phyloP scores from a whole-genome alignment of 2,329 filamentous ascomycete genomes.

The Aspergillus vadensis region DNA sequence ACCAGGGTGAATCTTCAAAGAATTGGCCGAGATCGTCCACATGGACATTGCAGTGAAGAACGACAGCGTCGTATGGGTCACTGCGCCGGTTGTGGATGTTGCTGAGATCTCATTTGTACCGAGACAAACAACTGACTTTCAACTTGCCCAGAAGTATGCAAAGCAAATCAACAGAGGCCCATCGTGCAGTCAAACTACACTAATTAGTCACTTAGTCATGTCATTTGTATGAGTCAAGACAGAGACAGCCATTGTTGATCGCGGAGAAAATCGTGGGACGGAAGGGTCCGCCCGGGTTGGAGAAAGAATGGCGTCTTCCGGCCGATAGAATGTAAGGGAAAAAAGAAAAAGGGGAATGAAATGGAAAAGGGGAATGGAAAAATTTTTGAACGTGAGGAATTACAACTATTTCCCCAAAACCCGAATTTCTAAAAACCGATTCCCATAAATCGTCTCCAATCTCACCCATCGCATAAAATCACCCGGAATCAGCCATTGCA shows the following conservation, averaged over 20 bases:
- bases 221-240: not conserved
- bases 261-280: constrained; percentile 10
- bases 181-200: no score
- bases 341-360: not conserved
- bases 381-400: not conserved
- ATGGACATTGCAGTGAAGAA: not conserved
- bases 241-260: not conserved
- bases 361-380: constrained; percentile 1
- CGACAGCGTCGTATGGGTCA: not conserved
- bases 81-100: not conserved
- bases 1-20: not conserved
- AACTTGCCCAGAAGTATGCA: not conserved
- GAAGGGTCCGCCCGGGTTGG: constrained; percentile 21
- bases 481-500: not conserved
- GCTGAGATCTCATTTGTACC: not conserved
- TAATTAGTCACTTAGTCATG: not conserved
- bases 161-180: no score
- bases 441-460: not conserved
- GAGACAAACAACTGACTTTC: not conserved
- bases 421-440: not conserved
- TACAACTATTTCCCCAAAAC: not conserved
- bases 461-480: not conserved
- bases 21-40: not conserved
- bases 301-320: constrained; percentile 8
- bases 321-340: constrained; percentile 11